Evolutionary conservation across 2,329 filamentous ascomycete species (phyloP), one percentile per base, ranked within the genome.

Genomic region (Triangularia verruculosa): DNA sequence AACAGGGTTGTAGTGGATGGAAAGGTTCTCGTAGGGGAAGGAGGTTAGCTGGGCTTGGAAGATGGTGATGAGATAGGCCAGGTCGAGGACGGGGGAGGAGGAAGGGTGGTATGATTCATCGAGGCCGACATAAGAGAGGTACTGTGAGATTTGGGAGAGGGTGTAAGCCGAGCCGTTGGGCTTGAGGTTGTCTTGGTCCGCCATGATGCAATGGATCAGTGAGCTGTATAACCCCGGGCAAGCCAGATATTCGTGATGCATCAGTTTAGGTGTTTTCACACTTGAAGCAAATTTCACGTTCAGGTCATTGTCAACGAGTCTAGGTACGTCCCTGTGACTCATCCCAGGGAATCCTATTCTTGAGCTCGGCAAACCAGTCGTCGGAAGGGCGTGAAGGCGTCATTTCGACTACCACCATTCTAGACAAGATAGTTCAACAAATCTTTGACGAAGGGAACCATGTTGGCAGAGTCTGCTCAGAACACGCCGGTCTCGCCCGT

Each of bases 21-120:
- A 74, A 8, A 87, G 74, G 67, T 86, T 86, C 55, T 87, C 84
- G 64, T 85, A 87, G 0, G 84, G 84, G 28, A 86, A 74, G 0
- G 77, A 76, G 0, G 81, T 75, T 61, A 86, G 79, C 66, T 82
- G 81, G 67, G 81, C 73, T 54, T 71, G 65, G 63, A 69, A 67
- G 54, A 69, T 64, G 52, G 64, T 32, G 34, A 60, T 68, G 52
- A 69, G 65, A 66, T 83, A 73, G 59, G 73, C 28, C 67, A 80
- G 71, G 67, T 75, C 59, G n/a, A 67, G 67, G 9, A 59, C 34
- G 4, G 68, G 66, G 32, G 62, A 61, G 43, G 67, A 57, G n/a
- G 61, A 64, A 4, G 64, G 65, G 51, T 70, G 69, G 59, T 67
- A 67, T 54, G 65, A 64, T 2, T 56, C 55, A 0, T 70, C 68